Percentiles rank a stretch among this genome's conserved stretches.
Evolutionary conservation across 192 early-diverging fungal species (phyloP).

Genomic region (Phycomyces blakesleeanus): DNA sequence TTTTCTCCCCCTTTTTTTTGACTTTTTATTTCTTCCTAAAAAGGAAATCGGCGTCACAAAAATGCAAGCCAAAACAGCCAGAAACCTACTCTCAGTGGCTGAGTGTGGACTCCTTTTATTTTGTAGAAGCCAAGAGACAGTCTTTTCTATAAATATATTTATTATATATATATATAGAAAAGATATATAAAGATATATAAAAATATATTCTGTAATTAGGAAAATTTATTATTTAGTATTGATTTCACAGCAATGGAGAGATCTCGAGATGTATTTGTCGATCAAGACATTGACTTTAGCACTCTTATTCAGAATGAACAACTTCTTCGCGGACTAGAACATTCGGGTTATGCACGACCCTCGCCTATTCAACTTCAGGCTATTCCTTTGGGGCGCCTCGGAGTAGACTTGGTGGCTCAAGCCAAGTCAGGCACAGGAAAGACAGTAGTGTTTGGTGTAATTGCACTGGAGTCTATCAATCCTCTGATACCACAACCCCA

Average conservation of each 20-base stretch:
- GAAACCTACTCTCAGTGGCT: constrained; percentile 13
- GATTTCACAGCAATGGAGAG: constrained; percentile 28
- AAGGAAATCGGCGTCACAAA: constrained; percentile 3
- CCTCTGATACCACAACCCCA: constrained; percentile 20
- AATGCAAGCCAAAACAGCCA: background rate
- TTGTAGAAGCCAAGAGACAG: too few species aligned
- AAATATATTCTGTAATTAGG: too few species aligned
- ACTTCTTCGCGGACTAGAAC: constrained; percentile 39
- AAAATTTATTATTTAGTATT: constrained; percentile 11
- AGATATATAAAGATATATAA: too few species aligned
- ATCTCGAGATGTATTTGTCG: constrained; percentile 51
- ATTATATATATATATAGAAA: too few species aligned
- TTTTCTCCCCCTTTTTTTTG: too few species aligned
- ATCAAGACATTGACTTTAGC: constrained; percentile 50
- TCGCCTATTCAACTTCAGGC: constrained; percentile 65
- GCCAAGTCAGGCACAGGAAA: constrained; percentile 82
- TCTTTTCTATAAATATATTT: too few species aligned
- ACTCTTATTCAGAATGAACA: constrained; percentile 40
- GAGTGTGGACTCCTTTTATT: constrained; percentile 16
- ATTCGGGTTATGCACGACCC: constrained; percentile 52
- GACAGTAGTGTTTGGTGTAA: constrained; percentile 70
- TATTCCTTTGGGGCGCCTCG: constrained; percentile 54
- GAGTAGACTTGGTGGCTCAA: constrained; percentile 78
- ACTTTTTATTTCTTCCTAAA: too few species aligned
- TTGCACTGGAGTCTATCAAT: constrained; percentile 47